Evolutionary conservation across 371 early-diverging fungal species (phyloP), one percentile per base, ranked within the genome.

Genomic region (Cokeromyces recurvatus): DNA sequence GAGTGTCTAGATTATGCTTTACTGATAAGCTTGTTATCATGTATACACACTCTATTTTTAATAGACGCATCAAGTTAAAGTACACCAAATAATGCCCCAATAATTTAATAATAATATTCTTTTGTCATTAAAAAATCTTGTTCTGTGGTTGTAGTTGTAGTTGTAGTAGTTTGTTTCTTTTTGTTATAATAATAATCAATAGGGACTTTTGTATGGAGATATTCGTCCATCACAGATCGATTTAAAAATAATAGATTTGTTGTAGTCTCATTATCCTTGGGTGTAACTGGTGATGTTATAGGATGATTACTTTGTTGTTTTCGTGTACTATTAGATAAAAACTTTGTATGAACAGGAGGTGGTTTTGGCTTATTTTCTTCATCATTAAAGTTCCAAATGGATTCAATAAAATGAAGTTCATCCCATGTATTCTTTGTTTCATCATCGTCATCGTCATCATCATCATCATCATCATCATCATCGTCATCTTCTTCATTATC

Each of bases 1-100:
- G 5, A 29, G 11, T 8, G 11, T 29, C 5, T 5, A 11, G 29
- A 29, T 29, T 8, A 8, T 8, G 5, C 5, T 11, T 5, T 11
- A 29, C 5, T 29, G 29, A 29, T 29, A 29, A n/a, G n/a, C n/a
- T n/a, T n/a, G n/a, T n/a, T 29, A 5, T 29, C 11, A 29, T 29
- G 8, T 29, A 24, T 16, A 16, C 17, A 22, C 29, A 2, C 16
- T 22, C 15, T 25, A 19, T 38, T 15, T 27, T 32, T 9, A 27
- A n/a, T 51, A 56, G 58, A 58, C 58, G 39, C 58, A 58, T 53
- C 58, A 58, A 48, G 45, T 39, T 2, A 58, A 58, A 45, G 58
- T 58, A 19, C 58, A 58, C 36, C 58, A 52, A 45, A 52, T 52
- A 12, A 32, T 31, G n/a, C 51, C 51, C 38, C 51, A 51, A 23